Percentiles rank a stretch among this genome's conserved stretches.
phyloP scores from a whole-genome alignment of 805 yeast genomes.

The Lipomyces oligophaga region DNA sequence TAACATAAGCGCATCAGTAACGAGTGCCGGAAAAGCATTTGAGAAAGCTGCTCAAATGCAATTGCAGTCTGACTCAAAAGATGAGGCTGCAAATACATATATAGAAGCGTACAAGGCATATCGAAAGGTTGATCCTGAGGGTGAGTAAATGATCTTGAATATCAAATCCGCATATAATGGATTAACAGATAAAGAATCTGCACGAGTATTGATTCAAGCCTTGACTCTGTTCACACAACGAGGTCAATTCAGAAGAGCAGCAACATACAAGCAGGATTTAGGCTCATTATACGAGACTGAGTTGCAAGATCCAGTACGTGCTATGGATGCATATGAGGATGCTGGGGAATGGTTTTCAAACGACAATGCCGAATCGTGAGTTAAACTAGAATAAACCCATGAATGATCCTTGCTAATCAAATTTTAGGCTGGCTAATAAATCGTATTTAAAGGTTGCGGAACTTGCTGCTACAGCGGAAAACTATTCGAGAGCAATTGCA shows the following conservation, averaged over 20 bases:
- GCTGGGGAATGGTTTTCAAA: conserved; percentile 96
- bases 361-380: conserved; percentile 81
- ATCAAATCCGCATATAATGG: not conserved
- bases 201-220: conserved; percentile 69
- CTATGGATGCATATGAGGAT: conserved; percentile 74
- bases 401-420: not conserved
- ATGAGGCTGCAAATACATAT: conserved; percentile 86
- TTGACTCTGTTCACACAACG: conserved; percentile 77
- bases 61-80: conserved; percentile 66
- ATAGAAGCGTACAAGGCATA: conserved; percentile 89
- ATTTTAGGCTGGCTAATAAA: conserved; percentile 60
- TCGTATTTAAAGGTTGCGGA: conserved; percentile 88
- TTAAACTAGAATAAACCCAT: not conserved
- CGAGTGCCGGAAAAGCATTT: conserved; percentile 76
- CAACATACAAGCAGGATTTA: conserved; percentile 86
- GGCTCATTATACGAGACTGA: conserved; percentile 82
- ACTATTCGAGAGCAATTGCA: conserved; percentile 70
- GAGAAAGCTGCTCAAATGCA: conserved; percentile 82
- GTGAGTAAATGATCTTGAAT: conserved; percentile 8
- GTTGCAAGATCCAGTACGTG: conserved; percentile 60
- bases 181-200: conserved; percentile 51
- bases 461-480: conserved; percentile 69
- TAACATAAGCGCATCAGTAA: conserved; percentile 40
- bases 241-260: conserved; percentile 96
- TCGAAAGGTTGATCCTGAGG: conserved; percentile 62